Evolutionary conservation across 2,329 filamentous ascomycete species (phyloP), one percentile per base, ranked within the genome.

Genomic region (Xylariaceae sp.): DNA sequence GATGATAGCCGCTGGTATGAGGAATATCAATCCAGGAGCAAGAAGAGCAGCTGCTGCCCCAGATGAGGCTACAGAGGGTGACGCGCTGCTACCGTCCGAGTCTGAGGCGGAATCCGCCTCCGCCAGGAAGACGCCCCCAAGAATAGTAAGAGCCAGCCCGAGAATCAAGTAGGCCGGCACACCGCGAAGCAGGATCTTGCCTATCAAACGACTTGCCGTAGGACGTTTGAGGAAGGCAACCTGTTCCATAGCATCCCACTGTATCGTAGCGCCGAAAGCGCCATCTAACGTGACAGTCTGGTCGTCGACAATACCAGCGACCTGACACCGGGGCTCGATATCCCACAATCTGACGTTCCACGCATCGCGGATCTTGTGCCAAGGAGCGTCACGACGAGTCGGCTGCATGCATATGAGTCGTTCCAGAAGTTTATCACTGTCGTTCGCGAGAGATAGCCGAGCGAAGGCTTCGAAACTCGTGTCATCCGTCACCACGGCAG

Each of bases 401-500:
- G 73, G 71, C 1, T 71, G 56, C 2, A 74, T 60, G 56, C 72
- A 75, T 11, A 76, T 67, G 12, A 77, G 58, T 2, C 73, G 68
- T 52, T 73, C 74, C 1, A 77, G 66, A 2, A 76, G 66, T 15
- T 62, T 60, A 33, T 75, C 68, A 52, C 68, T 71, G 36, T 73
- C 71, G 39, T 76, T 75, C 10, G 70, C 68, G 0, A 76, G 61
- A 11, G 71, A 75, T 5, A 77, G 66, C 32, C 71, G 64, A 5
- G 73, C 71, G 46, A 77, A 76, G 0, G 73, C 74, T 52, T 75
- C 69, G 48, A 78, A 76, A 0, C 63, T 68, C 3, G 68, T 64
- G 49, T 77, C 74, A 0, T 56, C 62, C 2, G 58, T 58, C 40
- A 70, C 61, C 5, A 75, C 64, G 14, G 56, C 55, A 0, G 72